Percentiles rank a stretch among this genome's conserved stretches.
Conservation (phyloP, 2,329 filamentous ascomycete genomes). For the Scedosporium minutisporum region DNA sequence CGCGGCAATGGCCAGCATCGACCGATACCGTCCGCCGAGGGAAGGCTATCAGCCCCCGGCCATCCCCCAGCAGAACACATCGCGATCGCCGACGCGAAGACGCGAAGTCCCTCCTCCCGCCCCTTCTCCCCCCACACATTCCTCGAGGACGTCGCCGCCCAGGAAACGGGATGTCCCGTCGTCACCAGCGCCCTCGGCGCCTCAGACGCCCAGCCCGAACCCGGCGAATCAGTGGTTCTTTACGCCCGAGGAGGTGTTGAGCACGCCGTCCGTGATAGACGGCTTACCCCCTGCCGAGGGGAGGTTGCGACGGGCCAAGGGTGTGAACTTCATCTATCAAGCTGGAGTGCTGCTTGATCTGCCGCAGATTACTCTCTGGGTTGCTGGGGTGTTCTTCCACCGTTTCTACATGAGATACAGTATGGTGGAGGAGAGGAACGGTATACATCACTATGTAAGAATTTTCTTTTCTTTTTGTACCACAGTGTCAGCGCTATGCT, state of each 20-base stretch:
- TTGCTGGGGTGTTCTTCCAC: constrained; percentile 90
- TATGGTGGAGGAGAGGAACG: constrained; percentile 64
- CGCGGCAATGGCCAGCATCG: constrained; percentile 45
- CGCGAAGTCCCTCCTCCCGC: constrained; percentile 51
- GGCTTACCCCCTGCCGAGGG: constrained; percentile 72
- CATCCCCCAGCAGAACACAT: constrained; percentile 32
- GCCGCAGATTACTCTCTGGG: constrained; percentile 84
- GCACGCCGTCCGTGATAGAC: constrained; percentile 75
- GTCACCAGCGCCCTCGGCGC: constrained; percentile 29
- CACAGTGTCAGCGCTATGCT: no score
- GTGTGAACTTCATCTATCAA: constrained; percentile 93
- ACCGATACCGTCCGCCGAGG: constrained; percentile 46
- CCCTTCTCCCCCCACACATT: constrained; percentile 49
- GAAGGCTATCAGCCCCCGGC: constrained; percentile 48
- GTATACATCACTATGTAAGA: constrained; percentile 82
- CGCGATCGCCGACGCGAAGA: constrained; percentile 40
- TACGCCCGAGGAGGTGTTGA: constrained; percentile 68
- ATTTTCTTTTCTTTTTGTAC: not conserved
- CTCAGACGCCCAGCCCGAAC: constrained; percentile 25
- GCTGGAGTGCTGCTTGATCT: constrained; percentile 87
- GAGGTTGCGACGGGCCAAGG: constrained; percentile 72
- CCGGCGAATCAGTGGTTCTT: constrained; percentile 74
- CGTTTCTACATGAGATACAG: constrained; percentile 88
- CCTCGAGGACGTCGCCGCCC: constrained; percentile 45
- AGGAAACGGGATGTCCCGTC: constrained; percentile 29